These are phyloP conservation scores for Pestalotiopsis sp. DNA, from an alignment of 2,329 filamentous ascomycete genomes.

Conservation along the genomic window DNA sequence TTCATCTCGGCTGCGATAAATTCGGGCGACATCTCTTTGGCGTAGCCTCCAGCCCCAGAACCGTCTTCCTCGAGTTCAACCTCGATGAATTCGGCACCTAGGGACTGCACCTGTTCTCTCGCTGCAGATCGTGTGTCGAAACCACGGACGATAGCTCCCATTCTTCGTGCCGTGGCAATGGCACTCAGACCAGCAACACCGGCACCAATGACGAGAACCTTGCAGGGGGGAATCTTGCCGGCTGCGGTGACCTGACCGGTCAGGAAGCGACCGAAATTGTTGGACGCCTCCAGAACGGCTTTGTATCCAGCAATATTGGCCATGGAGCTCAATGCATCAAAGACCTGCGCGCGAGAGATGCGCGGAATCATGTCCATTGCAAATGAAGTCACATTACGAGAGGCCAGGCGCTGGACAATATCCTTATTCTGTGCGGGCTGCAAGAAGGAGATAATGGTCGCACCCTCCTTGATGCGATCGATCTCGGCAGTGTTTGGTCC, in stretches of 20 bases:
- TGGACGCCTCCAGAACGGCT: conserved; percentile 85
- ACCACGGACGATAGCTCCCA: conserved; percentile 87
- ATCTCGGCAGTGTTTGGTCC: conserved; percentile 73
- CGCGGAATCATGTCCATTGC: conserved; percentile 94
- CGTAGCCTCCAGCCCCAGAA: conserved; percentile 82
- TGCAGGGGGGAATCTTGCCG: conserved; percentile 87
- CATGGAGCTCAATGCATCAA: conserved; percentile 90
- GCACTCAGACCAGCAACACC: conserved; percentile 88
- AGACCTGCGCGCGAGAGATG: conserved; percentile 85
- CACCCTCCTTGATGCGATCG: conserved; percentile 65
- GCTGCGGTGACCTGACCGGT: conserved; percentile 90
- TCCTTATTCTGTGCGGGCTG: conserved; percentile 81
- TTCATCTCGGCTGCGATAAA: conserved; percentile 95
- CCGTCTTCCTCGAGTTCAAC: conserved; percentile 85
- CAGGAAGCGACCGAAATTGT: conserved; percentile 84
- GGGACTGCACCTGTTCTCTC: conserved; percentile 85
- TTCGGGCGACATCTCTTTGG: conserved; percentile 92
- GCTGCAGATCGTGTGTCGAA: conserved; percentile 91
- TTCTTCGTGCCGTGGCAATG: conserved; percentile 81
- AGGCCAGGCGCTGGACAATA: conserved; percentile 73
- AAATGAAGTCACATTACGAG: conserved; percentile 73
- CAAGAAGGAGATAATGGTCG: conserved; percentile 80
- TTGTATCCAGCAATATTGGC: conserved; percentile 95
- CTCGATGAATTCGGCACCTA: conserved; percentile 88
- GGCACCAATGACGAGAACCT: conserved; percentile 87